phyloP scores from a whole-genome alignment of 495 filamentous ascomycete species.

The Aspergillus leporis region DNA sequence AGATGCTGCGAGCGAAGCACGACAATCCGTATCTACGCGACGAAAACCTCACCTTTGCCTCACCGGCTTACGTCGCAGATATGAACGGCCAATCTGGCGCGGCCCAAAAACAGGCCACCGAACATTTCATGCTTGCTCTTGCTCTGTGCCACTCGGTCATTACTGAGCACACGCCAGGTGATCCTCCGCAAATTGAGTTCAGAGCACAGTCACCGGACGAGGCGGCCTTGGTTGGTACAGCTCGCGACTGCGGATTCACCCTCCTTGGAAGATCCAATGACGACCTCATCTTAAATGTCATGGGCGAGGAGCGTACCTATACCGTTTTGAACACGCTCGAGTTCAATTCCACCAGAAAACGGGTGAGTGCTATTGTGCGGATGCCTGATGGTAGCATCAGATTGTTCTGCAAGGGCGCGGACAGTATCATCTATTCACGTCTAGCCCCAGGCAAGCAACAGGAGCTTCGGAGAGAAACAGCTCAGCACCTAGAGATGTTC shows the following conservation, averaged over 20 bases:
- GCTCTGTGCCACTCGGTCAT: conserved; percentile 97
- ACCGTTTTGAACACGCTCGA: conserved; percentile 92
- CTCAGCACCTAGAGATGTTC: conserved; percentile 94
- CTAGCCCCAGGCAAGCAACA: conserved; percentile 81
- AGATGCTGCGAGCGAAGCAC: conserved; percentile 70
- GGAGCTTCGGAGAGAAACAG: conserved; percentile 79
- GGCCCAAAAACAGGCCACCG: conserved; percentile 72
- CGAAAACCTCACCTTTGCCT: conserved; percentile 89
- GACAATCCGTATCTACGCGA: conserved; percentile 90
- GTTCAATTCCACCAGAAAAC: conserved; percentile 95
- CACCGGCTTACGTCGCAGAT: conserved; percentile 83
- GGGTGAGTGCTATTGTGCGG: conserved; percentile 95
- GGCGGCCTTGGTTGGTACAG: conserved; percentile 90
- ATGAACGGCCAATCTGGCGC: conserved; percentile 71
- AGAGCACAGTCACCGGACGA: conserved; percentile 98
- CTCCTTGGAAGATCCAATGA: conserved; percentile 77
- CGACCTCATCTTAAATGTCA: conserved; percentile 79
- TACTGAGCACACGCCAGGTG: conserved; percentile 81
- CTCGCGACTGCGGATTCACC: conserved; percentile 95
- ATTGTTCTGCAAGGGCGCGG: conserved; percentile 96
- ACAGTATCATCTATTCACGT: conserved; percentile 95
- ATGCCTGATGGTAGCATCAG: conserved; percentile 94
- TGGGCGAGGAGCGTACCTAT: conserved; percentile 82
- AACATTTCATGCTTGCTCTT: conserved; percentile 92
- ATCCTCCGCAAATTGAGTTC: conserved; percentile 89